Percentiles rank a stretch among this genome's conserved stretches.
Evolutionary conservation across 2,329 filamentous ascomycete species (phyloP).

Genomic region (Periconia sp.): DNA sequence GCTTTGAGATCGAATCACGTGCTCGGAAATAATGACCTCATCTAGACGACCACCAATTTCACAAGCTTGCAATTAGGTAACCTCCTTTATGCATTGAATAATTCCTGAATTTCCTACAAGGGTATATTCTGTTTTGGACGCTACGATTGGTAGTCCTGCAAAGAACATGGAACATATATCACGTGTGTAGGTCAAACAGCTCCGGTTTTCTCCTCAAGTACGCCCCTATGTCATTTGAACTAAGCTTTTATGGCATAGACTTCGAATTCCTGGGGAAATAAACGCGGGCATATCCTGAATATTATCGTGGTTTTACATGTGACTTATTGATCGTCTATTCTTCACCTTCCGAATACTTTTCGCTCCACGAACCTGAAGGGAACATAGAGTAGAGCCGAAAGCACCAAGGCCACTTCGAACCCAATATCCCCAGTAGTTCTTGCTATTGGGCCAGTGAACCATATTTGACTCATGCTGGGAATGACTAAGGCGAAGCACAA

Average conservation of each 20-base stretch:
- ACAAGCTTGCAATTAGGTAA: slow-evolving; percentile 10
- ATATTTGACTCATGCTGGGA: slow-evolving; percentile 62
- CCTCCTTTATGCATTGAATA: slow-evolving; percentile 12
- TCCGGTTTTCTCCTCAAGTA: slow-evolving; percentile 5
- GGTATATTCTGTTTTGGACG: not conserved
- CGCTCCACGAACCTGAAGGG: slow-evolving; percentile 47
- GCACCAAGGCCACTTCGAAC: slow-evolving; percentile 63
- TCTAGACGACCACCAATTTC: no score
- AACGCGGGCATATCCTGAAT: not conserved
- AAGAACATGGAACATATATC: not conserved
- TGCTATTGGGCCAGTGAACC: slow-evolving; percentile 64
- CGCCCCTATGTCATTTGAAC: not conserved
- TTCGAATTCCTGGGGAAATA: not conserved
- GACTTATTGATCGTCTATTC: not conserved
- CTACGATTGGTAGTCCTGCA: not conserved
- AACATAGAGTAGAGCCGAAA: slow-evolving; percentile 49
- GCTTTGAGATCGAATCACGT: slow-evolving; percentile 19
- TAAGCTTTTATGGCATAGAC: not conserved
- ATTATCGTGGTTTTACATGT: no score
- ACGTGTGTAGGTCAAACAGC: not conserved
- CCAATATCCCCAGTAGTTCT: slow-evolving; percentile 64
- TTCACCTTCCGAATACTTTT: slow-evolving; percentile 22
- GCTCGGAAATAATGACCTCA: slow-evolving; percentile 10
- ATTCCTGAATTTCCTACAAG: not conserved
- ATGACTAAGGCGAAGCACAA: slow-evolving; percentile 54